phyloP scores from a whole-genome alignment of 768 basidiomycete genomes.

The Auriscalpium microsporum region DNA sequence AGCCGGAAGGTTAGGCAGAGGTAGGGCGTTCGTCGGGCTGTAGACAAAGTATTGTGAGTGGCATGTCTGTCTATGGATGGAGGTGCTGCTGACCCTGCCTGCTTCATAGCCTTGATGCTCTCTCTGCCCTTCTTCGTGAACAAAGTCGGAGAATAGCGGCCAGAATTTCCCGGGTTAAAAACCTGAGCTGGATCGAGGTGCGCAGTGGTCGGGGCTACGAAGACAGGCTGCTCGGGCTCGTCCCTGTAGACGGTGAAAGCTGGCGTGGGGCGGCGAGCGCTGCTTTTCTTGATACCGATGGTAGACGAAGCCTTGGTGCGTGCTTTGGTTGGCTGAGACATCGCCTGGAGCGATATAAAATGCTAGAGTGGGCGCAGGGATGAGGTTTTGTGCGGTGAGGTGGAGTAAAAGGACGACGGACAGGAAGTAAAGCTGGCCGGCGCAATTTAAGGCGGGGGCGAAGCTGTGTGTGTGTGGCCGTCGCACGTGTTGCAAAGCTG shows the following conservation, averaged over 20 bases:
- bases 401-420: too few relatives aligned
- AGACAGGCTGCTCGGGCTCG: not conserved
- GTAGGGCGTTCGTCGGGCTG: not conserved
- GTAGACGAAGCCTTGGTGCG: not conserved
- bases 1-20: not conserved
- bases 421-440: too few relatives aligned
- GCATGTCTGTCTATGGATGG: not conserved
- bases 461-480: too few relatives aligned
- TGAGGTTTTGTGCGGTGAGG: not conserved
- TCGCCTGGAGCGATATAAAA: not conserved
- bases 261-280: not conserved
- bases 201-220: not conserved
- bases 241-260: not conserved
- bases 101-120: not conserved
- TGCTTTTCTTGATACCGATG: not conserved
- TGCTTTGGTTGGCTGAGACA: not conserved
- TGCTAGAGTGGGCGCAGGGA: not conserved
- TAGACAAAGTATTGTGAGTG: too few relatives aligned
- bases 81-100: not conserved
- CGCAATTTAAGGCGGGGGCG: too few relatives aligned
- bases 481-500: too few relatives aligned
- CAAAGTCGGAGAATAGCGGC: not conserved
- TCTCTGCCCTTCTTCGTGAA: not conserved
- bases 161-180: not conserved
- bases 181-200: too few relatives aligned